Conservation (phyloP, 1,284 basidiomycete genomes). For the Gymnopus androsaceus region DNA sequence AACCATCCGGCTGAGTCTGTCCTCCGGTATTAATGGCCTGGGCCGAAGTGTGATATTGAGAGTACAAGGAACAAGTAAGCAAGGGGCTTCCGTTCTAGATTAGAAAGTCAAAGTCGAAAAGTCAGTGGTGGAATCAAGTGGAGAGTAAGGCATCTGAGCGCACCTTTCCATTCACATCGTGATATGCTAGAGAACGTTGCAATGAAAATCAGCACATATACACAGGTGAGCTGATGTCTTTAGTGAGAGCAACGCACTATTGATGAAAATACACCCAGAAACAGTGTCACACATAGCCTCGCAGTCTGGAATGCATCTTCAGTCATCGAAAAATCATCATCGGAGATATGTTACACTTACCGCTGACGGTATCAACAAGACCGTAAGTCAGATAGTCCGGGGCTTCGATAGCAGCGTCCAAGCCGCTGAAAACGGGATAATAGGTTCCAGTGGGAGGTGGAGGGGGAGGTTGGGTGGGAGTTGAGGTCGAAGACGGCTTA, state of each 20-base stretch:
- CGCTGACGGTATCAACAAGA: conserved; percentile 34
- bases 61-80: conserved; percentile 44
- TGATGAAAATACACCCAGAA: conserved; percentile 33
- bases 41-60: conserved; percentile 33
- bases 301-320: conserved; percentile 26
- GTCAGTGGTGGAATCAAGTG: background rate
- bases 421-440: conserved; percentile 27
- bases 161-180: conserved; percentile 36
- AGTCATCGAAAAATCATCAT: background rate
- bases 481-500: conserved; percentile 23
- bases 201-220: background rate
- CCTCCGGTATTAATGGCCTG: conserved; percentile 42
- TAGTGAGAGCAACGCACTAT: conserved; percentile 27
- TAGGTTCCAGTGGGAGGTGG: conserved; percentile 28
- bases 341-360: conserved; percentile 14
- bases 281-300: conserved; percentile 35
- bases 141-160: background rate
- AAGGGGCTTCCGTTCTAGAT: conserved; percentile 38
- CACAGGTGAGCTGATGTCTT: background rate
- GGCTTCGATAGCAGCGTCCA: conserved; percentile 31
- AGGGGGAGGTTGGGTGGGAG: conserved; percentile 18
- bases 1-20: conserved; percentile 43
- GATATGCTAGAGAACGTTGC: conserved; percentile 26
- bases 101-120: background rate
- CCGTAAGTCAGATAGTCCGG: conserved; percentile 34